Percentiles rank a stretch among this genome's conserved stretches.
Evolutionary conservation across 202 grass and related monocot species (phyloP).

Genomic region (Sporobolus alterniflorus): DNA sequence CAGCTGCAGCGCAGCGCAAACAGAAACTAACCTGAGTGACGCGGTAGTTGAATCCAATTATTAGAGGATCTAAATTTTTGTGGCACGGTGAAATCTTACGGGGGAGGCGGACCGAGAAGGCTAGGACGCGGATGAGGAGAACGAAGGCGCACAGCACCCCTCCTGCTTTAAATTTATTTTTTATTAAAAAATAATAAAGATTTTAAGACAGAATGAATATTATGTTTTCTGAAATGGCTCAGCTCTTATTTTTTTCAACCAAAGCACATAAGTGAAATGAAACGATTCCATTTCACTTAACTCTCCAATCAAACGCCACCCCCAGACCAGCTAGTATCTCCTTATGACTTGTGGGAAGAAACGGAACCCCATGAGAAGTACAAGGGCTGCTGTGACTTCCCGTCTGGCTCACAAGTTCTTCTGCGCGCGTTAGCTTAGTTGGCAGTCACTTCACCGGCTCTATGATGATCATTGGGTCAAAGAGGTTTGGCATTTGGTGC

Average conservation of each 20-base stretch:
- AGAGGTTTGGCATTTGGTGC: conserved; percentile 38
- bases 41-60: no score
- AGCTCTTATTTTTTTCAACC: no score
- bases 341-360: no score
- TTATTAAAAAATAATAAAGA: no score
- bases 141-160: conserved; percentile 82
- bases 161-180: no score
- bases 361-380: neutral
- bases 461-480: neutral
- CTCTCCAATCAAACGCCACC: no score
- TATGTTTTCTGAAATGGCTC: no score
- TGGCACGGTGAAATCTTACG: conserved; percentile 61
- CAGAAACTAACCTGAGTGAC: conserved; percentile 84
- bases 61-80: conserved; percentile 56
- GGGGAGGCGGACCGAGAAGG: conserved; percentile 99
- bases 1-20: neutral
- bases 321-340: no score
- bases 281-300: no score
- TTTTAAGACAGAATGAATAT: no score
- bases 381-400: neutral
- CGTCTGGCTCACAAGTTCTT: conserved; percentile 13
- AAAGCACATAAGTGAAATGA: no score
- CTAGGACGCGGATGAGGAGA: conserved; percentile 91
- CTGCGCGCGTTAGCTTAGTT: conserved; percentile 25
- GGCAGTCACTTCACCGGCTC: neutral